phyloP scores from a whole-genome alignment of 371 early-diverging fungal species.

The Chytridiales sp. region DNA sequence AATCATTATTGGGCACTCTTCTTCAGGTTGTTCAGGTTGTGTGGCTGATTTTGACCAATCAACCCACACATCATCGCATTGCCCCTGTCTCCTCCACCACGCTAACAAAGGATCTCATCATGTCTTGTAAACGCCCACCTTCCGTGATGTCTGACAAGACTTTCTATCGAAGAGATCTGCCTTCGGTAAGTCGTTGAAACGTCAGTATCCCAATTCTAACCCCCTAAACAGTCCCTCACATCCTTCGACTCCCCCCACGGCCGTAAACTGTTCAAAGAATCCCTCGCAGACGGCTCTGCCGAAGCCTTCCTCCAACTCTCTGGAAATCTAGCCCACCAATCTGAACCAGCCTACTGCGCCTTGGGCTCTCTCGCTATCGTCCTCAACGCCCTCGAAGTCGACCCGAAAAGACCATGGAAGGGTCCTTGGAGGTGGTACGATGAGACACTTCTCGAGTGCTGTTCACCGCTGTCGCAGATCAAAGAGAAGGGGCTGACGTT shows the following conservation, averaged over 20 bases:
- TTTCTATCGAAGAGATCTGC: no score
- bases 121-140: no score
- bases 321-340: slow-evolving; percentile 88
- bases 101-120: no score
- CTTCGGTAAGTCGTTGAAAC: no score
- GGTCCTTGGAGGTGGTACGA: slow-evolving; percentile 90
- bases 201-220: no score
- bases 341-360: slow-evolving; percentile 81
- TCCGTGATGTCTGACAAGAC: no score
- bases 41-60: no score
- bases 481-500: slow-evolving; percentile 84
- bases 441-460: slow-evolving; percentile 86
- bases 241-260: slow-evolving; percentile 81
- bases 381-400: slow-evolving; percentile 86
- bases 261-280: slow-evolving; percentile 72
- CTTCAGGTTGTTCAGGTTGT: no score
- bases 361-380: slow-evolving; percentile 83
- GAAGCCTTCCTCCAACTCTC: slow-evolving; percentile 85
- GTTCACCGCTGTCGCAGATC: slow-evolving; percentile 71
- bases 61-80: no score
- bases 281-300: slow-evolving; percentile 72
- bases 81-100: no score
- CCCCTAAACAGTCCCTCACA: slow-evolving; percentile 58
- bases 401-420: slow-evolving; percentile 86
- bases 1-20: no score